Conservation (phyloP, 1,284 basidiomycete species). For the Ustilago loliicola region DNA sequence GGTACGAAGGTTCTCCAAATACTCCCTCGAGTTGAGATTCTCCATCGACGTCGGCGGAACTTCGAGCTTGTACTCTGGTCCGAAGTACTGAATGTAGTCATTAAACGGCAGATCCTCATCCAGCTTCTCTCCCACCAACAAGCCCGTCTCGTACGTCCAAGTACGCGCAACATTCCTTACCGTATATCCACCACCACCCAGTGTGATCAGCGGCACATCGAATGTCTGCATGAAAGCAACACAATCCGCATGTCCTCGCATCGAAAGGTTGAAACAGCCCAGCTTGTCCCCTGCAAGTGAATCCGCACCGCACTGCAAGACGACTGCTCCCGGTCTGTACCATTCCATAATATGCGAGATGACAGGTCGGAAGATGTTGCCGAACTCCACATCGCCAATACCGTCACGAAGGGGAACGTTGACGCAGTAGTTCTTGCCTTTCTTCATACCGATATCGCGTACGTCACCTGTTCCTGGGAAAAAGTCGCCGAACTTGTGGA, state of each 20-base stretch:
- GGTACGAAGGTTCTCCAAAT: conserved; percentile 82
- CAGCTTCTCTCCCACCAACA: conserved; percentile 88
- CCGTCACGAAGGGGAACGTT: conserved; percentile 96
- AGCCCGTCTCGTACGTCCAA: conserved; percentile 97
- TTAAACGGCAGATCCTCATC: conserved; percentile 87
- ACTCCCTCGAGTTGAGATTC: conserved; percentile 87
- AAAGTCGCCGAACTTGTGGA: conserved; percentile 94
- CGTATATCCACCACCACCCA: conserved; percentile 97
- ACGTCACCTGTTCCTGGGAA: conserved; percentile 85
- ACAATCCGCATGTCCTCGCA: conserved; percentile 91
- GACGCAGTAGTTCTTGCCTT: conserved; percentile 89
- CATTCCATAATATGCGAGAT: conserved; percentile 89
- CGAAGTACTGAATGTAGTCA: conserved; percentile 98
- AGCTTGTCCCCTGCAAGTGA: conserved; percentile 95
- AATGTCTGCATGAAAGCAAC: conserved; percentile 87
- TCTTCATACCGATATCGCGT: conserved; percentile 84
- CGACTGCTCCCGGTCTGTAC: conserved; percentile 87
- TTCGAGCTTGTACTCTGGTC: conserved; percentile 92
- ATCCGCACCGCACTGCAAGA: conserved; percentile 96
- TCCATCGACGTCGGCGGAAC: conserved; percentile 94
- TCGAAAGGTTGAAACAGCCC: conserved; percentile 94
- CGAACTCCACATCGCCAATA: conserved; percentile 82
- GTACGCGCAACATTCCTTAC: conserved; percentile 89
- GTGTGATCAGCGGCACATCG: conserved; percentile 87
- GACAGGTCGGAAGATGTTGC: conserved; percentile 76